Base-by-base conservation (phyloP, 2,329 filamentous ascomycete species). In the Sphaerulina musiva region DNA sequence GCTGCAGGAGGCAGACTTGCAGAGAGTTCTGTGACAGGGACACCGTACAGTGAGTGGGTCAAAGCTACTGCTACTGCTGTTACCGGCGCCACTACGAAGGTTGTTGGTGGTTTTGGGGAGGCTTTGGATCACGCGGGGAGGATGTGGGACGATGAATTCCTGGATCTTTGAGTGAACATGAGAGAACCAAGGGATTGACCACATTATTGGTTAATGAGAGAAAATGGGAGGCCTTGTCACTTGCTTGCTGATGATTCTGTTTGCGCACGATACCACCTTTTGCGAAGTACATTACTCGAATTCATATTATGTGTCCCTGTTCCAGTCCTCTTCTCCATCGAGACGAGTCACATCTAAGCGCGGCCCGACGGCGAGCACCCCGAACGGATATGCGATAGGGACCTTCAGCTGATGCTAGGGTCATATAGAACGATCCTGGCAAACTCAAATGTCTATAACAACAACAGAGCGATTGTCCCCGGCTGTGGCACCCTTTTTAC, bases 81-180 rank as follows among this genome's bases (percentile, higher is more conserved):
- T 7, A 51, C 54, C 8, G 20, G 39, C 23, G 58, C 56, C 29
- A 59, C 58, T 10, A 54, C 48, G 29, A 61, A 58, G 45, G 55
- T 64, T 23, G 57, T 56, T 48, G 26, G 51, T 36, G 64, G 62
- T 53, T 48, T 56, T 23, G 53, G 53, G 26, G 55, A 66, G 17
- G 63, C 59, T n/a, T 55, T 64, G 20, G 64, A 66, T 54, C 62
- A 66, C 47, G 55, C 59, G 36, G 65, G 64, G 5, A 53, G 56
- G 29, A 65, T 67, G 58, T 61, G 61, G 60, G 61, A 66, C 23
- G 66, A 68, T 56, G 64, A 65, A 40, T 59, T 39, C 36, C 36
- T 61, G 55, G 42, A 46, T 45, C 49, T 54, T 40, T 53, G 39
- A 48, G 36, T 53, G 39, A 48, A 26, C 36, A 34, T 53, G 23